A percentile compares a stretch with the other conserved stretches of the same genome.
These are phyloP conservation scores for Eucalyptus cloeziana DNA, from an alignment of 345 rosid species.

Conservation along the genomic window DNA sequence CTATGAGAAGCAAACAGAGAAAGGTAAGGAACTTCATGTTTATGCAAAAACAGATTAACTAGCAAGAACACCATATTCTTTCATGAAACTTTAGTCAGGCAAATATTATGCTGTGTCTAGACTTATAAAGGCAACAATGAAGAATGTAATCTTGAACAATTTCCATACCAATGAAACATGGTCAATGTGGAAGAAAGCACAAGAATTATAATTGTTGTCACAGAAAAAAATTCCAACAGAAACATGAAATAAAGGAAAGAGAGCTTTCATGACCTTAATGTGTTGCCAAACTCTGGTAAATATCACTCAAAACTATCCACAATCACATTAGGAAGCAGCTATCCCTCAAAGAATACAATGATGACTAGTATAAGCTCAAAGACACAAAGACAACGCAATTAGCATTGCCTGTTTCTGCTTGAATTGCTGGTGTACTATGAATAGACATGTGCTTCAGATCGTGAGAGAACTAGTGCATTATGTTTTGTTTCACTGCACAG, in stretches of 20 bases:
- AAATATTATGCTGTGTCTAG: background rate
- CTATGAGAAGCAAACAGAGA: constrained; percentile 10
- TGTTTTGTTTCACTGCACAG: background rate
- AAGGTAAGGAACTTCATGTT: background rate
- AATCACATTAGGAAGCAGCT: background rate
- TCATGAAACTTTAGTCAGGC: background rate
- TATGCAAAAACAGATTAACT: background rate
- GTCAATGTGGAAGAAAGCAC: background rate
- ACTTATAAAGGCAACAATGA: background rate
- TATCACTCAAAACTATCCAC: background rate
- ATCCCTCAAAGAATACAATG: background rate
- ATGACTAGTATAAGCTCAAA: background rate
- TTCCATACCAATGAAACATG: background rate
- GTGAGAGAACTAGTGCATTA: background rate
- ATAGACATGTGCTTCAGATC: background rate
- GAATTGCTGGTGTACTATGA: background rate
- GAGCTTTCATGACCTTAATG: background rate
- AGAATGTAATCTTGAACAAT: background rate
- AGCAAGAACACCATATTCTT: background rate
- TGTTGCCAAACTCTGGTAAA: background rate
- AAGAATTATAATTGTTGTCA: background rate
- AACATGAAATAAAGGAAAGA: background rate
- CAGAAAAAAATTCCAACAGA: background rate
- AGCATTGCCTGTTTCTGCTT: background rate
- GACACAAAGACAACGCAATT: background rate